phyloP scores from a whole-genome alignment of 306 rosid species.

The Aeschynomene evenia region DNA sequence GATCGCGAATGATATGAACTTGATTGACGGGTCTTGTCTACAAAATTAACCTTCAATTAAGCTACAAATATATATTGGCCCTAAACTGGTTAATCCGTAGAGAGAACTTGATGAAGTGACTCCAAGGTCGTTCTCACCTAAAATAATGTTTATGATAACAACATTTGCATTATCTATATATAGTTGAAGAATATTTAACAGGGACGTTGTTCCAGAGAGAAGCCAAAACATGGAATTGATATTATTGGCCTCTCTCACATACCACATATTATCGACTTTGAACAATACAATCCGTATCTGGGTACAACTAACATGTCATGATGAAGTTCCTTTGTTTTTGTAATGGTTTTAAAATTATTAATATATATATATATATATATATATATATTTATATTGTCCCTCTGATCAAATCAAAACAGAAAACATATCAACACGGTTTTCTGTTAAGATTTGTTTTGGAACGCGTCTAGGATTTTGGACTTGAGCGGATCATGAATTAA shows the following conservation, averaged over 20 bases:
- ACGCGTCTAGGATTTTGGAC: slow-evolving; percentile 33
- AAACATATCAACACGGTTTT: slow-evolving; percentile 33
- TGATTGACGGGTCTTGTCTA: not conserved
- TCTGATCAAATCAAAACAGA: slow-evolving; percentile 9
- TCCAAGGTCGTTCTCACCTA: slow-evolving; percentile 2
- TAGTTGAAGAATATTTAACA: not conserved
- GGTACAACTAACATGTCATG: slow-evolving; percentile 24
- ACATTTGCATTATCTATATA: not conserved
- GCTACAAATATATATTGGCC: not conserved
- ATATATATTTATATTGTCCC: not conserved
- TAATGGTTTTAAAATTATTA: not conserved
- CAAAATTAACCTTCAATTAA: not conserved
- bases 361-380: not conserved
- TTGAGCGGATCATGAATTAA: slow-evolving; percentile 27
- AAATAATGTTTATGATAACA: not conserved
- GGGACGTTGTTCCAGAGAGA: not conserved
- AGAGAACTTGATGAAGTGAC: slow-evolving; percentile 14
- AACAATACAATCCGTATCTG: too few species aligned
- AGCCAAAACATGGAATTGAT: not conserved
- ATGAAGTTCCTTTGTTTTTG: slow-evolving; percentile 25
- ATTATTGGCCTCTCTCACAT: not conserved
- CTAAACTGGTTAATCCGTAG: not conserved
- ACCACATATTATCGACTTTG: not conserved
- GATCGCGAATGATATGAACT: too few species aligned
- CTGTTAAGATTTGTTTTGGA: slow-evolving; percentile 11